A percentile compares a stretch with the other conserved stretches of the same genome.
Conservation (phyloP, 2,329 filamentous ascomycete species). For the Alternaria infectoria region DNA sequence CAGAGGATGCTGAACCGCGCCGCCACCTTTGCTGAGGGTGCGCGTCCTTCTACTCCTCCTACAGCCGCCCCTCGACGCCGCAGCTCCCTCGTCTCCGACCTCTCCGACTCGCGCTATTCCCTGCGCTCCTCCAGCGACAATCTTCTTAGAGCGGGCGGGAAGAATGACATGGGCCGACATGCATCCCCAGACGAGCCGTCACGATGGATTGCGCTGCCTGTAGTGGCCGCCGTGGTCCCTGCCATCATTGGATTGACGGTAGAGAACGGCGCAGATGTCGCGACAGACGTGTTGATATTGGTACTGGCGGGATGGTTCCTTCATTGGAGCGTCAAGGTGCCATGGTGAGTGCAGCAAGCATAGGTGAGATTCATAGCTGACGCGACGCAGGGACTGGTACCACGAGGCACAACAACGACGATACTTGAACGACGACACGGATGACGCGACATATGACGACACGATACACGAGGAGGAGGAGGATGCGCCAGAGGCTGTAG, state of each 20-base stretch:
- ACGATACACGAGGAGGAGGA: constrained; percentile 42
- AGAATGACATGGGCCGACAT: constrained; percentile 33
- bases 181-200: constrained; percentile 62
- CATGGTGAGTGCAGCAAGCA: constrained; percentile 67
- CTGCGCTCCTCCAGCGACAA: constrained; percentile 73
- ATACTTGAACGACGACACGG: constrained; percentile 34
- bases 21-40: constrained; percentile 43
- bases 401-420: constrained; percentile 53
- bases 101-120: constrained; percentile 70
- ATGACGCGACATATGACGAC: constrained; percentile 23
- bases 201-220: constrained; percentile 78
- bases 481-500: constrained; percentile 19
- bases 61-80: constrained; percentile 59
- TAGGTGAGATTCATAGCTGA: constrained; percentile 5
- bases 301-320: constrained; percentile 82
- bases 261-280: constrained; percentile 79
- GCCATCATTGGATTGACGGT: constrained; percentile 86
- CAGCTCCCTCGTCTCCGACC: constrained; percentile 80
- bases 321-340: constrained; percentile 89
- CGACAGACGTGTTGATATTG: constrained; percentile 84
- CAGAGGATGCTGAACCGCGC: constrained; percentile 47
- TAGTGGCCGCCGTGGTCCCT: constrained; percentile 83
- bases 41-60: constrained; percentile 21
- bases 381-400: constrained; percentile 57
- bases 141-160: constrained; percentile 62